Conservation (phyloP, 78 protist genomes). For the Dictyostelium discoideum region dicty_2.7 NC_007088.5:6323501-6324000, state of each 20-base stretch:
- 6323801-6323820: background rate
- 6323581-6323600: conserved; percentile 96
- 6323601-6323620: conserved; percentile 92
- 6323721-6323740: conserved; percentile 35
- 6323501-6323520: background rate
- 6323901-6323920: conserved; percentile 98
- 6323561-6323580: conserved; percentile 50
- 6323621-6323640: conserved; percentile 96
- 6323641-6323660: conserved; percentile 64
- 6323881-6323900: conserved; percentile 82
- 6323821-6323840: conserved; percentile 96
- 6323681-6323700: conserved; percentile 80
- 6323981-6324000: conserved; percentile 96
- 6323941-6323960: conserved; percentile 89
- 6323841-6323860: conserved; percentile 89
- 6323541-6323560: conserved; percentile 1
- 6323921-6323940: conserved; percentile 90
- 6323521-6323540: background rate
- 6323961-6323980: conserved; percentile 83
- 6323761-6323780: conserved; percentile 35
- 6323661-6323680: conserved; percentile 84
- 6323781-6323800: background rate
- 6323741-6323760: conserved; percentile 28
- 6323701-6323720: conserved; percentile 89
- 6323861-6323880: conserved; percentile 67